Percentiles rank a stretch among this genome's conserved stretches.
Conservation (phyloP, 2,329 filamentous ascomycete genomes). For the Alternaria tenuissima region DNA sequence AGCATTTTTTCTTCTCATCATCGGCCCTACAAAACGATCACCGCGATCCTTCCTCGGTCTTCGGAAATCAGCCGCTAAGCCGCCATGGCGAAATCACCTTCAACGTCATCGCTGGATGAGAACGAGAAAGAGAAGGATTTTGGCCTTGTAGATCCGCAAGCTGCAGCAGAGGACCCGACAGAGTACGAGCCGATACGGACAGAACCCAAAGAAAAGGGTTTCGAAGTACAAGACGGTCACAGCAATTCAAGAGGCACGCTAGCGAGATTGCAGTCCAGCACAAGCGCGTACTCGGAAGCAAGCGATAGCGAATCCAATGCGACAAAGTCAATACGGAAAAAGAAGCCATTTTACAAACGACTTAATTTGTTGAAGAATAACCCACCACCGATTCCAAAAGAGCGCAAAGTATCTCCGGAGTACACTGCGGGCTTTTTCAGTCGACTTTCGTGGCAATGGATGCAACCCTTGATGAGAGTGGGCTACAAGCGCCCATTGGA, state of each 20-base stretch:
- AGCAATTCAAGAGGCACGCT: constrained; percentile 30
- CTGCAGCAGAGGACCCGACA: constrained; percentile 43
- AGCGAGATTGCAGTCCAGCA: constrained; percentile 39
- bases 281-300: constrained; percentile 39
- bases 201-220: constrained; percentile 47
- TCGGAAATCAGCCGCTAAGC: constrained; percentile 7
- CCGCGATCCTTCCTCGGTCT: constrained; percentile 4
- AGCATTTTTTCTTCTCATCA: neutral
- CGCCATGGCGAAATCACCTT: constrained; percentile 29
- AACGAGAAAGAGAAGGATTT: constrained; percentile 51
- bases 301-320: constrained; percentile 41
- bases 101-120: constrained; percentile 34
- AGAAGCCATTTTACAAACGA: constrained; percentile 68
- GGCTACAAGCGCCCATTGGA: constrained; percentile 88
- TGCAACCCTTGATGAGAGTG: constrained; percentile 80
- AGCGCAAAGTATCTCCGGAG: constrained; percentile 69
- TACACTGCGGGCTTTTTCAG: constrained; percentile 78
- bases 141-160: constrained; percentile 47
- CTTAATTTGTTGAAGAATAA: constrained; percentile 60
- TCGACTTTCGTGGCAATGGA: constrained; percentile 85
- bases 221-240: constrained; percentile 33
- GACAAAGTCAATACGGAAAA: constrained; percentile 36
- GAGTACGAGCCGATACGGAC: constrained; percentile 50
- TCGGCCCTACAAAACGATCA: constrained; percentile 8
- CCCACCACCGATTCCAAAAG: constrained; percentile 64